Conservation (phyloP, 2,329 filamentous ascomycete species). For the Ascochyta koolunga region DNA sequence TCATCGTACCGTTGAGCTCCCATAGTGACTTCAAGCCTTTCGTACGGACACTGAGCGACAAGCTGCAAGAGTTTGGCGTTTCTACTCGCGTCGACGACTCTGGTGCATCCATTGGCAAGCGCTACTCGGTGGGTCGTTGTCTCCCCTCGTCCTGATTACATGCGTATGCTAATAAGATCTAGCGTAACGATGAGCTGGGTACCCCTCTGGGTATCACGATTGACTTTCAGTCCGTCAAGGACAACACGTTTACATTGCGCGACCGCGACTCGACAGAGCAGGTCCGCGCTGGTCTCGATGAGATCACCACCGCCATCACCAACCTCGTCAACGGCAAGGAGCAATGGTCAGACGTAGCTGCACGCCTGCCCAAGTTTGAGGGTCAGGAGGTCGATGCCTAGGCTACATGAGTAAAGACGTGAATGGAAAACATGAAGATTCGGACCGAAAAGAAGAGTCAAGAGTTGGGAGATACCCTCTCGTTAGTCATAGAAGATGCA, state of each 20-base stretch:
- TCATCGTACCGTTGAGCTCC: conserved; percentile 86
- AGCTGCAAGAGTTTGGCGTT: conserved; percentile 76
- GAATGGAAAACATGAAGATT: neutral
- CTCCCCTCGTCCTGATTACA: neutral
- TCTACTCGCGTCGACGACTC: conserved; percentile 90
- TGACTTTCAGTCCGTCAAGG: conserved; percentile 92
- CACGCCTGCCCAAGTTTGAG: conserved; percentile 83
- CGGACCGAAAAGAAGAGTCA: conserved; percentile 1
- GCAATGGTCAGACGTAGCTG: conserved; percentile 73
- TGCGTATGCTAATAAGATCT: conserved; percentile 24
- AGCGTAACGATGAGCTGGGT: conserved; percentile 90
- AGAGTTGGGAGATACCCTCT: conserved; percentile 8
- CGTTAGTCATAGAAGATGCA: conserved; percentile 3
- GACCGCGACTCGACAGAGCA: conserved; percentile 89
- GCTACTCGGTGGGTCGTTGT: conserved; percentile 59
- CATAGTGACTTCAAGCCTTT: conserved; percentile 83
- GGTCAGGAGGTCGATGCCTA: conserved; percentile 42
- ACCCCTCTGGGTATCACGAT: conserved; percentile 93
- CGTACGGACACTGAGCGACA: conserved; percentile 72
- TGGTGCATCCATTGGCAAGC: conserved; percentile 90
- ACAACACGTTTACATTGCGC: conserved; percentile 83
- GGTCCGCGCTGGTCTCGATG: conserved; percentile 81
- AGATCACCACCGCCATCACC: conserved; percentile 77
- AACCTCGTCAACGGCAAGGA: conserved; percentile 67
- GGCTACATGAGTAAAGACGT: conserved; percentile 3